phyloP scores from a whole-genome alignment of 2,329 filamentous ascomycete genomes.

The Metarhizium brunneum region DNA sequence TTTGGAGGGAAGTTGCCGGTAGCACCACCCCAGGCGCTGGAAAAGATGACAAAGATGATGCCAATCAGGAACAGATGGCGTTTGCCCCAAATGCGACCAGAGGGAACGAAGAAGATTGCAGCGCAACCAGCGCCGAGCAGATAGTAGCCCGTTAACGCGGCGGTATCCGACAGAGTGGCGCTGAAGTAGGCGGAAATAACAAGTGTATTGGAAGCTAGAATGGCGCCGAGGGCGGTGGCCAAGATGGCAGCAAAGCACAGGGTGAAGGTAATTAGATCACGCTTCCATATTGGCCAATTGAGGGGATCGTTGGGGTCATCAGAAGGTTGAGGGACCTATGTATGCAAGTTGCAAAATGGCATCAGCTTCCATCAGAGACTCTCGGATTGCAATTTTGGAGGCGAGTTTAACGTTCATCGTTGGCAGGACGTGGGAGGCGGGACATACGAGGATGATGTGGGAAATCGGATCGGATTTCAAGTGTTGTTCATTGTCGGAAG shows the following conservation, averaged over 20 bases:
- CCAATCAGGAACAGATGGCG: conserved; percentile 79
- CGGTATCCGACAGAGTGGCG: conserved; percentile 62
- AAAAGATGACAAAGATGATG: conserved; percentile 61
- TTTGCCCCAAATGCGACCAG: conserved; percentile 86
- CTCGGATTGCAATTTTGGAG: neutral
- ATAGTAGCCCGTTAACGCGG: conserved; percentile 79
- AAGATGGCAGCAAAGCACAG: conserved; percentile 76
- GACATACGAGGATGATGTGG: conserved; percentile 60
- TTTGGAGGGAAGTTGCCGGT: conserved; percentile 33
- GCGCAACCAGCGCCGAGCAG: conserved; percentile 73
- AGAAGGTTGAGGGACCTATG: conserved; percentile 66
- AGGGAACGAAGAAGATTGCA: conserved; percentile 79
- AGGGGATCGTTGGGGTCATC: conserved; percentile 87
- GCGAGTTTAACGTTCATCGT: neutral
- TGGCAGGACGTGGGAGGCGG: neutral
- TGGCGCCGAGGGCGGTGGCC: conserved; percentile 72
- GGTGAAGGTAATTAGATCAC: conserved; percentile 69
- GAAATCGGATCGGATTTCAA: conserved; percentile 61
- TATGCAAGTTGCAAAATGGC: conserved; percentile 10
- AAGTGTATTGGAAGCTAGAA: conserved; percentile 82
- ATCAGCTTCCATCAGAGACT: neutral
- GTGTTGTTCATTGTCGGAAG: conserved; percentile 28
- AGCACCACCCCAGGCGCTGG: conserved; percentile 70
- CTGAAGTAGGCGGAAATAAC: conserved; percentile 61
- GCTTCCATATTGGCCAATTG: conserved; percentile 75